Conservation (phyloP, 2,329 filamentous ascomycete genomes). For the Teratosphaeria destructans region DNA sequence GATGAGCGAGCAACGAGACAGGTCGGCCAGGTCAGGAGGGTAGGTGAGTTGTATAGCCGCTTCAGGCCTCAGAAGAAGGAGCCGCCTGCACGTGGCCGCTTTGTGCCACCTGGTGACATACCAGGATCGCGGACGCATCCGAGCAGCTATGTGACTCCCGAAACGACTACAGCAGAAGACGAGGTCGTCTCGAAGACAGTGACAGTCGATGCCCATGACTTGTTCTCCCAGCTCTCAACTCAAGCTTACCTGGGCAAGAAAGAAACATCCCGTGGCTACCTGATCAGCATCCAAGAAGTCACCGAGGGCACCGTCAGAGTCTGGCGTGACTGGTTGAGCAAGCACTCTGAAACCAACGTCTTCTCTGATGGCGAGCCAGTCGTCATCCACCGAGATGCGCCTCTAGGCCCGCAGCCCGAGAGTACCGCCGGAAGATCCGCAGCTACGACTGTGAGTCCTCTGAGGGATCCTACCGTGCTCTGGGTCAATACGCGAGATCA, state of each 20-base stretch:
- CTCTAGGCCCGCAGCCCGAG: not conserved
- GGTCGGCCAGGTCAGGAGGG: slow-evolving; percentile 36
- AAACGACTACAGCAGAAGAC: slow-evolving; percentile 9
- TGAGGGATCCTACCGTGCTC: slow-evolving; percentile 40
- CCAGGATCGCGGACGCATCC: slow-evolving; percentile 35
- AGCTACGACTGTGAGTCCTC: slow-evolving; percentile 15
- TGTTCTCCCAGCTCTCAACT: slow-evolving; percentile 65
- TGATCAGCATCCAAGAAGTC: slow-evolving; percentile 55
- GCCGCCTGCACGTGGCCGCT: slow-evolving; percentile 22
- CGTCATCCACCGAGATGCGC: slow-evolving; percentile 15
- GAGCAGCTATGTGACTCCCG: slow-evolving; percentile 6
- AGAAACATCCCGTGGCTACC: slow-evolving; percentile 49
- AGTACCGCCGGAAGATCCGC: slow-evolving; percentile 10
- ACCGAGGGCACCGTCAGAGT: slow-evolving; percentile 59
- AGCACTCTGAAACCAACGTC: slow-evolving; percentile 27
- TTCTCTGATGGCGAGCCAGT: slow-evolving; percentile 19
- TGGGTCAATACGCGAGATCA: slow-evolving; percentile 54
- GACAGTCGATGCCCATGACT: slow-evolving; percentile 56
- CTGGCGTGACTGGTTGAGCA: slow-evolving; percentile 60
- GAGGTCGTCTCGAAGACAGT: slow-evolving; percentile 48
- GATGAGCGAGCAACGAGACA: not conserved
- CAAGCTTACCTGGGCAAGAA: slow-evolving; percentile 58
- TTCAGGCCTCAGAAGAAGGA: slow-evolving; percentile 56
- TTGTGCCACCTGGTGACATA: slow-evolving; percentile 35
- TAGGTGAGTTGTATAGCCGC: slow-evolving; percentile 55